Evolutionary conservation across 345 rosid genomes (phyloP), one percentile per base, ranked within the genome.

Genomic region (Eutrema japonicum): DNA sequence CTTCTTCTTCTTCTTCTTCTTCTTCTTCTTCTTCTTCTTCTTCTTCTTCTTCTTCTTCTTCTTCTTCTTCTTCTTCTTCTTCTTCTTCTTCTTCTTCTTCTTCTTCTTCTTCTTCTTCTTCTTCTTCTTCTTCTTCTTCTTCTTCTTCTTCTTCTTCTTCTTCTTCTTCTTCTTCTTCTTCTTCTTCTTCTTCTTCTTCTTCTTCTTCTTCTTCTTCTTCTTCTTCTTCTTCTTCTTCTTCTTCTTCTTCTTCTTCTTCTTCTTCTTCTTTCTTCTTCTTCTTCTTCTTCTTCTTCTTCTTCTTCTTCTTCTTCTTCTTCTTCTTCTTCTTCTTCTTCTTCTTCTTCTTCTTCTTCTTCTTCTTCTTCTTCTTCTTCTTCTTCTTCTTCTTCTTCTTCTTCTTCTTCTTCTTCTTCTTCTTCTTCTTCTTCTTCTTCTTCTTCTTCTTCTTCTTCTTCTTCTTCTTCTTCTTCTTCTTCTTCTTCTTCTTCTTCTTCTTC

Each of bases 51-150:
- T 22, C 26, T 22, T 22, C 71, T 7, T 3, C 38, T 53, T 40
- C 56, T 27, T 52, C 43, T 61, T 52, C 43, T 61, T 8, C 40
- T 51, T 22, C 26, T 22, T 22, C 26, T 22, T 22, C 71, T 7
- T 3, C 38, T 53, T 40, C 56, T 27, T 52, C 43, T 61, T 52
- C 43, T 61, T 8, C 40, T 51, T 22, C 26, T 22, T 22, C 26
- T 22, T 22, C 71, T 7, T 3, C 38, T 53, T 40, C 56, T 27
- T 52, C 43, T 61, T 52, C 43, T 61, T 8, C 40, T 51, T 22
- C 26, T 22, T 22, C 26, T 22, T 22, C 71, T 7, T 3, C 38
- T 53, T 40, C 56, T 27, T 52, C 43, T 61, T 52, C 43, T 61
- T 8, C 40, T 51, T 22, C 26, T 22, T 22, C 26, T 22, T 22